These are phyloP conservation scores for Hibiscus mutabilis DNA, from an alignment of 345 rosid species.

Conservation along the genomic window DNA sequence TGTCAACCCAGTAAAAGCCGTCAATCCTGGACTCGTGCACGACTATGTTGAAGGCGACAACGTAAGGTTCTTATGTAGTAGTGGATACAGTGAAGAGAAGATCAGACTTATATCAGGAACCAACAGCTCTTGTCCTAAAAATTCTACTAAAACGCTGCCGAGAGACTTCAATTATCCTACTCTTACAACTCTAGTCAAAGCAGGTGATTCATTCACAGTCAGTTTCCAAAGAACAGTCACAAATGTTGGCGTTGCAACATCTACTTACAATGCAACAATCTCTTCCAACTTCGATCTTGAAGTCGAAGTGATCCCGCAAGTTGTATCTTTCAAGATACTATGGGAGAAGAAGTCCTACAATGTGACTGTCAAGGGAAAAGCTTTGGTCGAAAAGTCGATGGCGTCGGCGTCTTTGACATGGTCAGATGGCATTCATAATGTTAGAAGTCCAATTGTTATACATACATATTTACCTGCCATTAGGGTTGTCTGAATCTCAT, in stretches of 20 bases:
- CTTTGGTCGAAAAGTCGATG: not conserved
- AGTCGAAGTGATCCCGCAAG: conserved; percentile 6
- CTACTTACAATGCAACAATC: conserved; percentile 6
- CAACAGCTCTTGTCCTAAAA: conserved; percentile 1
- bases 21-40: conserved; percentile 35
- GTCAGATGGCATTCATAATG: conserved; percentile 17
- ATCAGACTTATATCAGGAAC: conserved; percentile 17
- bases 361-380: conserved; percentile 5
- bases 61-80: conserved; percentile 20
- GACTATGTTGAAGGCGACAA: conserved; percentile 21
- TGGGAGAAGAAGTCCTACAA: conserved; percentile 15
- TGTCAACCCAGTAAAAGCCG: conserved; percentile 24
- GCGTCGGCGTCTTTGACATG: conserved; percentile 10
- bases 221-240: conserved; percentile 15
- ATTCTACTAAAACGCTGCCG: not conserved
- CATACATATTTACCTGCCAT: not conserved
- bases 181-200: not conserved
- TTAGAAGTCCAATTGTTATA: conserved; percentile 20
- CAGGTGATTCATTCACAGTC: conserved; percentile 1
- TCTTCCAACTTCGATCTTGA: not conserved
- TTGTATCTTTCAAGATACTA: conserved; percentile 12
- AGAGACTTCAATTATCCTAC: conserved; percentile 21
- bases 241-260: conserved; percentile 17
- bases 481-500: not conserved
- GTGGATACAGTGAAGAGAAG: conserved; percentile 14